Conservation (phyloP, 139 green algal genomes). For the Closterium sp. region DNA sequence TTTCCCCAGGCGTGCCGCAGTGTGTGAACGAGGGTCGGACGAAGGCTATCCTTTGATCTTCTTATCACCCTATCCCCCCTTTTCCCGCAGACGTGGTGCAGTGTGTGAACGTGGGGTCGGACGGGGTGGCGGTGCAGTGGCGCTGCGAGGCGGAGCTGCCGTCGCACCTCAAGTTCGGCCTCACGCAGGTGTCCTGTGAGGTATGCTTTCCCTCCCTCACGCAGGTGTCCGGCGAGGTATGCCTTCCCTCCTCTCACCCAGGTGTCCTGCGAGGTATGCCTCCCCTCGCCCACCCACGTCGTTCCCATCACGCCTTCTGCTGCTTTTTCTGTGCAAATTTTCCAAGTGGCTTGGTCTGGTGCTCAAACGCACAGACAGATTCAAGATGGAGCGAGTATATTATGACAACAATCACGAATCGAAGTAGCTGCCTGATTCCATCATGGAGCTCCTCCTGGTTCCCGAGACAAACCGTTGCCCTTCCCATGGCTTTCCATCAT, state of each 20-base stretch:
- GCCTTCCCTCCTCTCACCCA: background rate
- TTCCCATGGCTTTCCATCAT: too few relatives aligned
- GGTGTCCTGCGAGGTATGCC: background rate
- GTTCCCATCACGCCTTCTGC: too few relatives aligned
- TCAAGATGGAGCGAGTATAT: too few relatives aligned
- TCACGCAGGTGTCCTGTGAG: constrained; percentile 30
- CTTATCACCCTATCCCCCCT: too few relatives aligned
- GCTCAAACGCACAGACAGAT: too few relatives aligned
- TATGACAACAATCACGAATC: too few relatives aligned
- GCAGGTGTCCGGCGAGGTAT: background rate
- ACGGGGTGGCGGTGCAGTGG: constrained; percentile 33
- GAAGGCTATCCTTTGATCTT: too few relatives aligned
- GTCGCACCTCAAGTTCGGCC: background rate
- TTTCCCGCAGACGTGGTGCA: constrained; percentile 38
- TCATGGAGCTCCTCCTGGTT: too few relatives aligned
- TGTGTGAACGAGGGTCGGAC: constrained; percentile 28
- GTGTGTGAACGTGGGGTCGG: constrained; percentile 29
- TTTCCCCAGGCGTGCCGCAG: constrained; percentile 27
- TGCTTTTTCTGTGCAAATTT: too few relatives aligned
- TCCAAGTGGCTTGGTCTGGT: too few relatives aligned
- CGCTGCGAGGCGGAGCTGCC: constrained; percentile 32
- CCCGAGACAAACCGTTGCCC: too few relatives aligned
- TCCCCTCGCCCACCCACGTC: background rate
- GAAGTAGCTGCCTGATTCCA: too few relatives aligned
- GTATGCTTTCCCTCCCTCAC: background rate